Evolutionary conservation across 129 eudicot species (phyloP), one percentile per base, ranked within the genome.

Genomic region (Ambrosia trifida): DNA sequence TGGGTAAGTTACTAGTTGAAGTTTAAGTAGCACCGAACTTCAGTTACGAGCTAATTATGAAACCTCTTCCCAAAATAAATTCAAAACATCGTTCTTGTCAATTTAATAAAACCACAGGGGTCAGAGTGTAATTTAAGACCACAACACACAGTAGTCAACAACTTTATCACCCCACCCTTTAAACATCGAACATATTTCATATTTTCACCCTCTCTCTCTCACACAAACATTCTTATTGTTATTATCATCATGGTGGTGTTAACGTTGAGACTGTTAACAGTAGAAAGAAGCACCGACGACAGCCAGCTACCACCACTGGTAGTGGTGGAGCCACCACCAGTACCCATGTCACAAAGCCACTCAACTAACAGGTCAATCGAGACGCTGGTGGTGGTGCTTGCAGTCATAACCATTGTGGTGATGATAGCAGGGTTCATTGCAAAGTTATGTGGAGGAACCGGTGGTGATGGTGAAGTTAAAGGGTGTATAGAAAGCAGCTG

Each of bases 321-420:
- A 45, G 91, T 85, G 32, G 81, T 78, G 47, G 87, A 67, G 52
- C 82, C 96, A 53, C 89, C 97, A 11, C 78, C 74, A 30, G 78
- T 57, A 45, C 66, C 45, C 68, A 79, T 45, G 53, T 76, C 16
- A 47, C 73, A 81, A 44, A 73, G 68, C 30, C 93, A 69, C 36
- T 85, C 93, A 14, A 80, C 88, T 0, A 79, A 74, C 76, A 78
- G 83, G 41, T 91, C 97, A 24, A 78, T 91, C n/a, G 96, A 89
- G 85, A 92, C 95, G 17, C 79, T 92, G 65, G 96, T 92, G 83
- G 96, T 92, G 59, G 96, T 92, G 57, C 66, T 92, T 18, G 98
- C 98, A 2, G 95, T 73, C 52, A 92, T 92, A 62, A 84, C 85
- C 13, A 89, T 92, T 12, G 79, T 85, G 2, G 91, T 78, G 4